Conservation (phyloP, 306 rosid genomes). For the Prunus mume region DNA sequence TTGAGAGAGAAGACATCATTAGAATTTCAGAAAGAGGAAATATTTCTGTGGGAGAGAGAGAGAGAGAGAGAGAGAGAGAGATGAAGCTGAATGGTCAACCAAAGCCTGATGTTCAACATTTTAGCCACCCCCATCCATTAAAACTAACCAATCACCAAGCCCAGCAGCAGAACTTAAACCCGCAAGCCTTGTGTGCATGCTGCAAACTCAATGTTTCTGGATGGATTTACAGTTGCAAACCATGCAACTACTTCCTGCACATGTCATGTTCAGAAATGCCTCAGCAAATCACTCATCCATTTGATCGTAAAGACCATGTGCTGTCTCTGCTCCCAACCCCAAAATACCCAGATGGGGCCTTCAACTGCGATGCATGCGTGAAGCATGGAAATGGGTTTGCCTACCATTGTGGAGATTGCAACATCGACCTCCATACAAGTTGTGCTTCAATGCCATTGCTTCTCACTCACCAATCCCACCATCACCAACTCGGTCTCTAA, state of each 20-base stretch:
- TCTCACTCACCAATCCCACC: constrained; percentile 4
- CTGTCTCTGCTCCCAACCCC: constrained; percentile 1
- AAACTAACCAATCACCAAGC: not conserved
- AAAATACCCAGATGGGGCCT: not conserved
- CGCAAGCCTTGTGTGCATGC: not conserved
- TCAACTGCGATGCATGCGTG: constrained; percentile 4
- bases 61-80: not conserved
- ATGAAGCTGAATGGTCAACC: not conserved
- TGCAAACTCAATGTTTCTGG: not conserved
- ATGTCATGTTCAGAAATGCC: constrained; percentile 13
- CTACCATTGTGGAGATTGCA: not conserved
- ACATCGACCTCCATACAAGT: not conserved
- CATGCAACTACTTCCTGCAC: constrained; percentile 11
- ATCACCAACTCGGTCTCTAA: constrained; percentile 1
- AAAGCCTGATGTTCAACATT: not conserved
- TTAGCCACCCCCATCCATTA: constrained; percentile 4
- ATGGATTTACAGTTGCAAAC: constrained; percentile 7
- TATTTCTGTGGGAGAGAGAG: not conserved
- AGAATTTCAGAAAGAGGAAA: not conserved
- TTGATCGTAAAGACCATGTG: not conserved
- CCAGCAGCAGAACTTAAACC: not conserved
- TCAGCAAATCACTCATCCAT: constrained; percentile 10
- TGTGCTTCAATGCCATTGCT: not conserved
- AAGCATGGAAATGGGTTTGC: constrained; percentile 1
- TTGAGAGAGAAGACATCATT: not conserved